Base-by-base conservation (phyloP, 805 yeast species). In the Millerozyma miso region DNA sequence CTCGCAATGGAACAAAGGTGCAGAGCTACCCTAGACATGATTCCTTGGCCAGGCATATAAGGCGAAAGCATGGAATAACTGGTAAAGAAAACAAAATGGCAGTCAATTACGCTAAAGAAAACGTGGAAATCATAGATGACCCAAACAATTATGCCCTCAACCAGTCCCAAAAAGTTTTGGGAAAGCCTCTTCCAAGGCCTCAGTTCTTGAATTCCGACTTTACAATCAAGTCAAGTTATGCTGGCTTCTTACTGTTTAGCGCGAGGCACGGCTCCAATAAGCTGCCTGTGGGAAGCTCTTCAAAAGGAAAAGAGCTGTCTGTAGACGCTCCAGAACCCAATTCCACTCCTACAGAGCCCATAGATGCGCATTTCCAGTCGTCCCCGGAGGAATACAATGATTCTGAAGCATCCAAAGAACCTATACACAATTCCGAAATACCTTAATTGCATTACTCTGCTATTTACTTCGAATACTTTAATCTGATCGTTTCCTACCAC, bases 1-100 rank as follows among this genome's bases (percentile, higher is more conserved):
- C 66, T 19, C 49, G 58, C 35, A 56, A 49, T 41, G 67, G 69
- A 3, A 49, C 59, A 7, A 64, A 59, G 43, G 61, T 66, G 0
- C 73, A 69, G 47, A 61, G 70, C 44, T 70, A 70, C 44, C 74
- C 74, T 1, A 53, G 74, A 15, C 73, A 69, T 47, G 75, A 70
- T 47, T 67, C 73, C 10, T 54, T 70, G 35, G 71, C 75, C 1
- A 56, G 75, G 38, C 75, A 70, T 45, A 67, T 70, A 7, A 52
- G 74, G 18, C 53, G 74, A 39, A 69, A 69, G 47, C 75, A 70
- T 50, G 71, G 72, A 1, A 62, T 70, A 17, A 67, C 72, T 3
- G 75, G 75, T 2, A 65, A 65, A 38, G 75, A 69, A 38, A 69
- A 69, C 50, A 70, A 69, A 43, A 51, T 62, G 52, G 75, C 75